Percentiles rank a stretch among this genome's conserved stretches.
Evolutionary conservation across 129 eudicot genomes (phyloP).

Genomic region (Oenanthe sinensis): DNA sequence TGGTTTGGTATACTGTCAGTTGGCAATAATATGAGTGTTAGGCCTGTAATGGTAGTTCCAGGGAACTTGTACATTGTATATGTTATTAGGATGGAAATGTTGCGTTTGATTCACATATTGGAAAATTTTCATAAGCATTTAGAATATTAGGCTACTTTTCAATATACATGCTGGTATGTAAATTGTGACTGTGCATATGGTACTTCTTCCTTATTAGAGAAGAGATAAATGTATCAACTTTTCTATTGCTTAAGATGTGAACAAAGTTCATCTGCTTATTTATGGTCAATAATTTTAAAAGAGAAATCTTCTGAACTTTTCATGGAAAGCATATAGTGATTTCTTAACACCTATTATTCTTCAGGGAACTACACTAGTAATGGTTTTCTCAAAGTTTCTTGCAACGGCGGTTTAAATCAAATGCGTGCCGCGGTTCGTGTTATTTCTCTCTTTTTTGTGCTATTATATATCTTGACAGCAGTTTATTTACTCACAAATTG

Average conservation of each 20-base stretch:
- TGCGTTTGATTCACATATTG: neutral
- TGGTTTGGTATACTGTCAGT: neutral
- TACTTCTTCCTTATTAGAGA: neutral
- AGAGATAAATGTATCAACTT: neutral
- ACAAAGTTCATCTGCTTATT: neutral
- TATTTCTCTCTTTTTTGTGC: conserved; percentile 2
- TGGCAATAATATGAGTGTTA: neutral
- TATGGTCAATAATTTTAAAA: neutral
- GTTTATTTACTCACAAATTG: conserved; percentile 12
- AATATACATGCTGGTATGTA: neutral
- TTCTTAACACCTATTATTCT: conserved; percentile 15
- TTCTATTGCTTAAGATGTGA: neutral
- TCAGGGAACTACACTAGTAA: conserved; percentile 90
- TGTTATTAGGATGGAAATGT: neutral
- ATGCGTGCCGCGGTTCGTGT: conserved; percentile 96
- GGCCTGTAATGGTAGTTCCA: neutral
- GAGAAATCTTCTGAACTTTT: neutral
- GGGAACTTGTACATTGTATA: neutral
- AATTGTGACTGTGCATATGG: neutral
- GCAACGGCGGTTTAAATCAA: conserved; percentile 98
- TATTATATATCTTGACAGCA: neutral
- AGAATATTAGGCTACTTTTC: neutral
- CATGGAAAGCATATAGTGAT: neutral
- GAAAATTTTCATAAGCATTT: neutral
- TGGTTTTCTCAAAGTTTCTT: conserved; percentile 81